Percentiles rank a stretch among this genome's conserved stretches.
phyloP scores from a whole-genome alignment of 305 asterid species.

The Fraxinus greggii region DNA sequence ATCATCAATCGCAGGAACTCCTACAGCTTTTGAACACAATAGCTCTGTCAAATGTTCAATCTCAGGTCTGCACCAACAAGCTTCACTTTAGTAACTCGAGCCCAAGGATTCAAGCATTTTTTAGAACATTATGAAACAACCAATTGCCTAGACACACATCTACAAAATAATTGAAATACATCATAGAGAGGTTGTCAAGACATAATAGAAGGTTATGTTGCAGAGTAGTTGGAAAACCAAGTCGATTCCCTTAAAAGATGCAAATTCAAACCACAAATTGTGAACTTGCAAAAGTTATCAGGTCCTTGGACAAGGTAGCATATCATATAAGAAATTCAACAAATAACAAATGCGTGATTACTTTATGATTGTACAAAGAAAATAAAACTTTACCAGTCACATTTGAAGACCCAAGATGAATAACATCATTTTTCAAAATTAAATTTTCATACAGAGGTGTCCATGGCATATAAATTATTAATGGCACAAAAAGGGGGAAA shows the following conservation, averaged over 20 bases:
- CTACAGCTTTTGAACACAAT: constrained; percentile 65
- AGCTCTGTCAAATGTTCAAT: constrained; percentile 65
- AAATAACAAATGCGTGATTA: not conserved
- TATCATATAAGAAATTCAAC: not conserved
- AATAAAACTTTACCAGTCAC: not conserved
- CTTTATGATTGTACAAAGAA: not conserved
- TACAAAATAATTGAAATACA: not conserved
- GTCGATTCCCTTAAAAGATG: not conserved
- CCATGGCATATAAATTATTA: not conserved
- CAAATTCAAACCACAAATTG: not conserved
- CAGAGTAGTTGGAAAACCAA: not conserved
- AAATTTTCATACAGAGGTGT: not conserved
- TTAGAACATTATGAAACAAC: not conserved
- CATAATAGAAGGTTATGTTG: not conserved
- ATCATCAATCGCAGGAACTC: constrained; percentile 26
- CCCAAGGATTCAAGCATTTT: not conserved
- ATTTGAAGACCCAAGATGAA: not conserved
- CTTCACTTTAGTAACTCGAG: not conserved
- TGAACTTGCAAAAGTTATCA: not conserved
- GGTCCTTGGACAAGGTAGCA: not conserved
- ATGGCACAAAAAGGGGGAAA: not conserved
- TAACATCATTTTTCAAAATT: not conserved
- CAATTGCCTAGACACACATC: not conserved
- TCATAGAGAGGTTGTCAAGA: not conserved
- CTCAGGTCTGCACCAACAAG: constrained; percentile 63